phyloP scores from a whole-genome alignment of 2,329 filamentous ascomycete species.

The Nigrograna mackinnonii region DNA sequence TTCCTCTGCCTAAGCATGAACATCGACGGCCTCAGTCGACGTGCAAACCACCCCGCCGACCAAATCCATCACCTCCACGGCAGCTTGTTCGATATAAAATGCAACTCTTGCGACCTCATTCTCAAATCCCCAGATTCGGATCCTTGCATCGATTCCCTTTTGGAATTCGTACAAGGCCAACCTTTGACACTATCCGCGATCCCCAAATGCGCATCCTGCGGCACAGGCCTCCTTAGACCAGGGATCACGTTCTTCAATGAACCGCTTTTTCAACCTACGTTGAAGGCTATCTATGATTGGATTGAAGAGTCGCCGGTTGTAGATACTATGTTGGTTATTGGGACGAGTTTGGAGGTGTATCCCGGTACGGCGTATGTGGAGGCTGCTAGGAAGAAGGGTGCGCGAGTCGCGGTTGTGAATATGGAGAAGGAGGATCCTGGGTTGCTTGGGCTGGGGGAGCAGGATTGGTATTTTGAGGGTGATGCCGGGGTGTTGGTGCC shows the following conservation, averaged over 20 bases:
- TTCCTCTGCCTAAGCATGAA: conserved; percentile 27
- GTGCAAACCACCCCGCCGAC: conserved; percentile 10
- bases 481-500: conserved; percentile 61
- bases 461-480: conserved; percentile 64
- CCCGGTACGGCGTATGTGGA: conserved; percentile 23
- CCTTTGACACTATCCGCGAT: conserved; percentile 8
- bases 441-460: conserved; percentile 39
- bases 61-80: conserved; percentile 18
- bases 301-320: conserved; percentile 10
- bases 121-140: conserved; percentile 6
- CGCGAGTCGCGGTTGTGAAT: conserved; percentile 23
- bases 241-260: conserved; percentile 23
- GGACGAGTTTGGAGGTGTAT: conserved; percentile 22
- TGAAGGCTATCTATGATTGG: conserved; percentile 38
- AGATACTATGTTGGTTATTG: conserved; percentile 25
- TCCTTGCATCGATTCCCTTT: conserved; percentile 6
- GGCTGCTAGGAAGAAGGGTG: conserved; percentile 16
- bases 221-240: conserved; percentile 17
- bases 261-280: conserved; percentile 51
- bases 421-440: conserved; percentile 15
- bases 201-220: conserved; percentile 14
- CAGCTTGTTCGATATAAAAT: conserved; percentile 17
- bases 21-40: conserved; percentile 21
- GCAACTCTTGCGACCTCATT: conserved; percentile 8
- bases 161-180: conserved; percentile 1